Base-by-base conservation (phyloP, 2,329 filamentous ascomycete species). In the Onygenales sp. region DNA sequence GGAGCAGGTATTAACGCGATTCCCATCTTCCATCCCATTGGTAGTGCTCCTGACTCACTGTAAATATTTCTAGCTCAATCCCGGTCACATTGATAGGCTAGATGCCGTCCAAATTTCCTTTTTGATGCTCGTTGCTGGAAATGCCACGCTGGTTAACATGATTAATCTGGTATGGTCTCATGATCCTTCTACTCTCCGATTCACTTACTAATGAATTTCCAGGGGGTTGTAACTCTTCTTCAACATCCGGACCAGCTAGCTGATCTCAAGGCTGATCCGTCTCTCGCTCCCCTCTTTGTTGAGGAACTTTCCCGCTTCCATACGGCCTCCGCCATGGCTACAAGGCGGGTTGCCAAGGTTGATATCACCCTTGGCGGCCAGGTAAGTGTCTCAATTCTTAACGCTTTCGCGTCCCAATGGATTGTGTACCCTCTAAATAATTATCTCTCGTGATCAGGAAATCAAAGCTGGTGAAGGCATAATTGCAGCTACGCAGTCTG, bases 101-200 rank as follows among this genome's bases (percentile, higher is more conserved):
- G 65, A 68, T 52, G 63, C 58, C 10, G 58, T 77, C 1, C 73
- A 76, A 53, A 75, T 78, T 46, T 73, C 75, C 0, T 78, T 78
- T 59, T 62, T 79, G 7, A 64, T 78, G 5, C 69, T 79, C 1
- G 75, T 77, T 1, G 75, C 76, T 0, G 76, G 76, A 2, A 79
- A 78, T 39, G 77, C 76, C 0, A 78, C 77, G 0, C 75, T 78
- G 72, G 71, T 78, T 4, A 77, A 72, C 59, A 78, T 75, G 71
- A 78, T 78, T 53, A 66, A 69, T 1, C 64, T 78, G 35, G 73
- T 72, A 42, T 42, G 14, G 17, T 7, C 53, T 43, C 32, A 44
- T 27, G 44, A 9, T 32, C 10, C 4, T 14, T 31, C 33, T 13
- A 21, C 10, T 41, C 3, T n/a, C 27, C n/a, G 17, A 27, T n/a